A percentile compares a stretch with the other conserved stretches of the same genome.
These are phyloP conservation scores for Rhynchosporium graminicola DNA, from an alignment of 2,329 filamentous ascomycete species.

Conservation along the genomic window DNA sequence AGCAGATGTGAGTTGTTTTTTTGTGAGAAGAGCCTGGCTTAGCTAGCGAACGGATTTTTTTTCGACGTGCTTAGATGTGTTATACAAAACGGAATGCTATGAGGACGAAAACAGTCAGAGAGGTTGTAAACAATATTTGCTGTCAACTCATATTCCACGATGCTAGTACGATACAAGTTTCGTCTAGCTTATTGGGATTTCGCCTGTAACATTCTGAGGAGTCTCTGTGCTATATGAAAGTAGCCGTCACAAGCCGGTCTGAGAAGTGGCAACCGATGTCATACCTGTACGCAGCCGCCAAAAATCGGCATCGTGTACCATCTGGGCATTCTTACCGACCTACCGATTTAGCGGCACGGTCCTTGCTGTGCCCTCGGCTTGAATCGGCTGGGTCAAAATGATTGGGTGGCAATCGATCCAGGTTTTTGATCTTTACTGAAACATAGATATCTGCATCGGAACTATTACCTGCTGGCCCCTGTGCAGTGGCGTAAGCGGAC, in stretches of 20 bases:
- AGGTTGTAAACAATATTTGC: not conserved
- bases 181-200: not conserved
- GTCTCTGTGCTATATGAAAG: not conserved
- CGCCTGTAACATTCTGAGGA: not conserved
- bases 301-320: not conserved
- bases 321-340: not conserved
- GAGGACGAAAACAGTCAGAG: too few species aligned
- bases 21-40: not conserved
- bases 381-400: not conserved
- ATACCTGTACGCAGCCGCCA: constrained; percentile 1
- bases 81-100: not conserved
- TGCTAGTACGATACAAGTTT: not conserved
- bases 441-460: constrained; percentile 9
- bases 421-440: constrained; percentile 4
- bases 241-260: not conserved
- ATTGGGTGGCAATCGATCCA: constrained; percentile 6
- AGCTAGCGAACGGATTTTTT: not conserved
- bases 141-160: not conserved
- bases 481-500: not conserved
- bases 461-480: constrained; percentile 1
- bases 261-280: not conserved
- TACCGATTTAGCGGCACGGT: constrained; percentile 10
- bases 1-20: not conserved
- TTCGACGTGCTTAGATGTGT: not conserved
- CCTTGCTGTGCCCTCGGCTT: not conserved